These are phyloP conservation scores for Durio zibethinus DNA, from an alignment of 345 rosid species.

Conservation along the genomic window DNA sequence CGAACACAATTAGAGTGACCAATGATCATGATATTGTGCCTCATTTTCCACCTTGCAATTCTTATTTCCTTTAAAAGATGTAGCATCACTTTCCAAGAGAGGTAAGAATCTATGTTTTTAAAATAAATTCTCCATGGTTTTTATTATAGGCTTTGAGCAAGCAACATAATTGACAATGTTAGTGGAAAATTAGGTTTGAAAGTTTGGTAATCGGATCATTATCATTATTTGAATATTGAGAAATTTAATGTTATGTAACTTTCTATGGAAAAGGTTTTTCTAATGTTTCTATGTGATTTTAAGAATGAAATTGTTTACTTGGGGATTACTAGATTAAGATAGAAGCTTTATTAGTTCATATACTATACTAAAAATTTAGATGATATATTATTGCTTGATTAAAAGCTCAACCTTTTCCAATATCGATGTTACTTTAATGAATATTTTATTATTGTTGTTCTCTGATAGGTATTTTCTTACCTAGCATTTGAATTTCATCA, in stretches of 20 bases:
- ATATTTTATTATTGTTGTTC: too few relatives aligned
- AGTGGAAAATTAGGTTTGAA: not conserved
- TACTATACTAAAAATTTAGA: too few relatives aligned
- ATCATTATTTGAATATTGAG: not conserved
- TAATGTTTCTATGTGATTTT: too few relatives aligned
- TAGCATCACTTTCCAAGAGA: slow-evolving; percentile 95
- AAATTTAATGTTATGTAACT: not conserved
- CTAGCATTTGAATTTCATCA: too few relatives aligned
- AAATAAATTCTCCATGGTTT: not conserved
- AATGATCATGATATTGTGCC: slow-evolving; percentile 86
- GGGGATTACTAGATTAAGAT: too few relatives aligned
- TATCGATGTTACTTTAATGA: too few relatives aligned
- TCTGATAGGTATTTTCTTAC: too few relatives aligned
- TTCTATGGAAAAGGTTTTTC: not conserved
- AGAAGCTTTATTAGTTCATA: too few relatives aligned
- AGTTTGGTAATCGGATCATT: not conserved
- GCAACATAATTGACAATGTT: not conserved
- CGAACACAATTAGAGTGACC: too few relatives aligned
- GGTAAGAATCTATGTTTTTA: slow-evolving; percentile 38
- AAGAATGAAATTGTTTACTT: too few relatives aligned
- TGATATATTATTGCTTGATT: too few relatives aligned
- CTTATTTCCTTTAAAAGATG: slow-evolving; percentile 70
- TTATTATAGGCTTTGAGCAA: not conserved
- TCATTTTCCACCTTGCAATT: slow-evolving; percentile 81
- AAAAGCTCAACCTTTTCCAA: too few relatives aligned